These are phyloP conservation scores for Leonotis leonurus DNA, from an alignment of 257 asterid species.

Conservation along the genomic window DNA sequence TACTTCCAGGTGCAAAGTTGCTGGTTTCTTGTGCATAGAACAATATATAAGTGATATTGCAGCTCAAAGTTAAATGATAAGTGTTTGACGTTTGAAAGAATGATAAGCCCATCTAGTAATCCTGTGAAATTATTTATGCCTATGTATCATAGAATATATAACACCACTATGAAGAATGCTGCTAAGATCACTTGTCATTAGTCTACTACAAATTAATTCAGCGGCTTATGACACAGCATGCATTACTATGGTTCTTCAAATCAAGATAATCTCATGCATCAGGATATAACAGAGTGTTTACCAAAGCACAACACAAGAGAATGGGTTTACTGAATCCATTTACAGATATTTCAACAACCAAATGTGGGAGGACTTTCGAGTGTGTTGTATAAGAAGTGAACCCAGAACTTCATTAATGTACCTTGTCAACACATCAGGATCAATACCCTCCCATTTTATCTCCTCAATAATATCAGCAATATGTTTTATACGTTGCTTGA, in stretches of 20 bases:
- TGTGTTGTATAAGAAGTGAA: not conserved
- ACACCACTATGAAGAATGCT: not conserved
- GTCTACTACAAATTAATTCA: not conserved
- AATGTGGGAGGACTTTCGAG: not conserved
- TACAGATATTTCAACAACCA: not conserved
- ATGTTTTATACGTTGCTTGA: slow-evolving; percentile 80
- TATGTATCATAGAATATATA: not conserved
- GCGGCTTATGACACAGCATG: not conserved
- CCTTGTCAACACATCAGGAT: slow-evolving; percentile 93
- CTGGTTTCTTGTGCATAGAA: not conserved
- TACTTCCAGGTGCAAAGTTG: not conserved
- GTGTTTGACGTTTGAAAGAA: not conserved
- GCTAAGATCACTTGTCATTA: not conserved
- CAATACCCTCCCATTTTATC: slow-evolving; percentile 71
- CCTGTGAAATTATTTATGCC: not conserved
- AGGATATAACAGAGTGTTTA: not conserved
- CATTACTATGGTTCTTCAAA: not conserved
- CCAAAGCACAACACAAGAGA: not conserved
- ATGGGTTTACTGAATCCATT: slow-evolving; percentile 1
- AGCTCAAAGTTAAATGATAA: not conserved
- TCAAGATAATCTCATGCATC: slow-evolving; percentile 3
- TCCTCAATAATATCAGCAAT: slow-evolving; percentile 81
- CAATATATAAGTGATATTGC: not conserved
- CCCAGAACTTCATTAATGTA: slow-evolving; percentile 18
- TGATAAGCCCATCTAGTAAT: not conserved